phyloP scores from a whole-genome alignment of 208 protist genomes.

The Perkinsela sp. region DNA sequence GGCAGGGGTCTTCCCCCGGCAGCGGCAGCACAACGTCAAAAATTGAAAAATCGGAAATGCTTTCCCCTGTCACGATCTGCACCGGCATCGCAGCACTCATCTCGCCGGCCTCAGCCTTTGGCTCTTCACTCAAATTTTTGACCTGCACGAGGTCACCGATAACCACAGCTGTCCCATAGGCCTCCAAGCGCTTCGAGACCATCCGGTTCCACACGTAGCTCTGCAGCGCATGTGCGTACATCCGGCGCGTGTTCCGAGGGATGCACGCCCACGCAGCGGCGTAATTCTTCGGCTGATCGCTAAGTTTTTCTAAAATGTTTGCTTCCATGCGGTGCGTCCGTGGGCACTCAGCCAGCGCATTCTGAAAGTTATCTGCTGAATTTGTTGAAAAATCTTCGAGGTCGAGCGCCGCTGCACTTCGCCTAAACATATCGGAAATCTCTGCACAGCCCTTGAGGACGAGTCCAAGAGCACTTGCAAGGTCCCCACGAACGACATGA shows the following conservation, averaged over 20 bases:
- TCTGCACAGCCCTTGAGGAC: constrained; percentile 6
- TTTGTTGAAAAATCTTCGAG: no score
- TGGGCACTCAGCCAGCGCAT: neutral
- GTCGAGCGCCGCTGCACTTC: constrained; percentile 3
- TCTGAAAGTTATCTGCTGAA: neutral
- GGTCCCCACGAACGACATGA: constrained; percentile 10
- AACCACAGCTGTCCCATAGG: constrained; percentile 6
- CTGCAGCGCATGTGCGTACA: constrained; percentile 23
- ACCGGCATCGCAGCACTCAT: neutral
- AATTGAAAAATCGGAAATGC: constrained; percentile 7
- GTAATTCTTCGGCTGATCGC: constrained; percentile 5
- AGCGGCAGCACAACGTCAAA: constrained; percentile 57
- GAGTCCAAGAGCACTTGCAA: constrained; percentile 6
- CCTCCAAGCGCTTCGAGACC: constrained; percentile 9
- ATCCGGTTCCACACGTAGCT: constrained; percentile 15
- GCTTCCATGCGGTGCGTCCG: constrained; percentile 2
- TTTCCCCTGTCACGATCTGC: constrained; percentile 6
- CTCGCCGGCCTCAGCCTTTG: no score
- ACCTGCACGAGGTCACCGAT: constrained; percentile 18
- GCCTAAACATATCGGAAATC: constrained; percentile 4
- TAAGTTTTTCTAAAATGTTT: constrained; percentile 6
- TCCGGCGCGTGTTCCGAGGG: constrained; percentile 7
- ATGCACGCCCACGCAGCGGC: constrained; percentile 6
- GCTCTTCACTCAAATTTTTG: no score
- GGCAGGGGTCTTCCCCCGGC: constrained; percentile 32